A percentile compares a stretch with the other conserved stretches of the same genome.
phyloP scores from a whole-genome alignment of 306 rosid species.

The Prunus persica region DNA sequence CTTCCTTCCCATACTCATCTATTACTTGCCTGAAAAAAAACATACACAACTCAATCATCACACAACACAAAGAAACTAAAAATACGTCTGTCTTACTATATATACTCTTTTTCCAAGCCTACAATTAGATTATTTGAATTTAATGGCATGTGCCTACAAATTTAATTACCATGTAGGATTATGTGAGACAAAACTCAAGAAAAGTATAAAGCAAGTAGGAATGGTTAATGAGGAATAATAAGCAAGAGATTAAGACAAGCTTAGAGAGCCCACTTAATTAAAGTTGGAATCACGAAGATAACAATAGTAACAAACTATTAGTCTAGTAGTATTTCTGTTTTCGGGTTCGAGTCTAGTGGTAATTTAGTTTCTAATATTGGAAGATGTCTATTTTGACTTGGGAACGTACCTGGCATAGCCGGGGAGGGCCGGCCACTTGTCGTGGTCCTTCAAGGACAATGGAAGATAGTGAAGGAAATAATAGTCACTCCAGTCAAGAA shows the following conservation, averaged over 20 bases:
- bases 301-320: neutral
- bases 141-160: no score
- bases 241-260: neutral
- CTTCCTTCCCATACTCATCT: conserved; percentile 81
- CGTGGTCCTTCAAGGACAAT: conserved; percentile 43
- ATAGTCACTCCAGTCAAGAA: conserved; percentile 92
- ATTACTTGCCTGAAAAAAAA: conserved; percentile 45
- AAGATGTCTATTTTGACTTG: no score
- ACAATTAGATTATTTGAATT: no score
- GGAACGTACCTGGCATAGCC: conserved; percentile 27
- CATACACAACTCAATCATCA: neutral
- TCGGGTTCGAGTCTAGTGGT: no score
- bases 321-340: neutral
- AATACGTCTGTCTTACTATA: neutral
- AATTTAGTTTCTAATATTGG: no score
- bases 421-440: conserved; percentile 67
- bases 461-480: conserved; percentile 80
- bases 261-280: no score
- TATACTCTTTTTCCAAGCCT: neutral
- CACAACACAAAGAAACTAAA: neutral
- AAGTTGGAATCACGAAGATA: no score
- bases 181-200: no score
- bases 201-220: neutral
- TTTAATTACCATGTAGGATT: no score
- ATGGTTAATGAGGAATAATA: neutral